Evolutionary conservation across 179 eudicot species (phyloP).

Genomic region (Beta lomatogona): DNA sequence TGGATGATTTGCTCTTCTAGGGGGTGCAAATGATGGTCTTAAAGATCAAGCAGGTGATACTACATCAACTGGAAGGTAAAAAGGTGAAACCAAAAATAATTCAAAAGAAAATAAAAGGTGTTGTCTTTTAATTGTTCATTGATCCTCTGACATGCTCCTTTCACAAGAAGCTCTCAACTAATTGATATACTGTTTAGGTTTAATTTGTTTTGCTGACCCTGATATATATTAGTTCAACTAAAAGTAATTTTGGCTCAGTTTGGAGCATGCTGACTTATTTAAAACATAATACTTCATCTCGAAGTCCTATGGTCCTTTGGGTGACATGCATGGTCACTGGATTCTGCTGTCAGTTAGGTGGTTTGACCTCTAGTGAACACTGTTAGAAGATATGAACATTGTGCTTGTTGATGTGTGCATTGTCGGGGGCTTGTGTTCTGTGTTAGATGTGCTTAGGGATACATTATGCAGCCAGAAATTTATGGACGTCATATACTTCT

Average conservation of each 20-base stretch:
- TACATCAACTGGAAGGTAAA: slow-evolving; percentile 56
- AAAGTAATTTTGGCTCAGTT: background rate
- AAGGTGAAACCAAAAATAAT: slow-evolving; percentile 23
- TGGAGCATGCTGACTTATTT: background rate
- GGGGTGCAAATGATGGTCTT: slow-evolving; percentile 34
- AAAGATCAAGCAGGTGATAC: slow-evolving; percentile 42
- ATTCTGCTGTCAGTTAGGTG: background rate
- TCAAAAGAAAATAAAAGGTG: background rate
- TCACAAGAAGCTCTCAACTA: background rate
- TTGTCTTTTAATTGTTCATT: background rate
- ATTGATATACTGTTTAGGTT: background rate
- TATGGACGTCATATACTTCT: too few relatives aligned
- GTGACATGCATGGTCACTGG: background rate
- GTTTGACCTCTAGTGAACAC: background rate
- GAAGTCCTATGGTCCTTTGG: background rate
- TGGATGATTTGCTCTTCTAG: slow-evolving; percentile 38
- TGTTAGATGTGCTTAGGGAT: too few relatives aligned
- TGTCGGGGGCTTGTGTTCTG: too few relatives aligned
- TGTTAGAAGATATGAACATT: background rate
- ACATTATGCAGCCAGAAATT: too few relatives aligned
- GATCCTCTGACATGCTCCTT: background rate
- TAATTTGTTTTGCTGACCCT: background rate
- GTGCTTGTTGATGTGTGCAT: too few relatives aligned
- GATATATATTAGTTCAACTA: background rate
- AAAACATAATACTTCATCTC: background rate